Percentiles rank a stretch among this genome's conserved stretches.
Conservation (phyloP, 306 rosid genomes). For the Prunus campanulata region DNA sequence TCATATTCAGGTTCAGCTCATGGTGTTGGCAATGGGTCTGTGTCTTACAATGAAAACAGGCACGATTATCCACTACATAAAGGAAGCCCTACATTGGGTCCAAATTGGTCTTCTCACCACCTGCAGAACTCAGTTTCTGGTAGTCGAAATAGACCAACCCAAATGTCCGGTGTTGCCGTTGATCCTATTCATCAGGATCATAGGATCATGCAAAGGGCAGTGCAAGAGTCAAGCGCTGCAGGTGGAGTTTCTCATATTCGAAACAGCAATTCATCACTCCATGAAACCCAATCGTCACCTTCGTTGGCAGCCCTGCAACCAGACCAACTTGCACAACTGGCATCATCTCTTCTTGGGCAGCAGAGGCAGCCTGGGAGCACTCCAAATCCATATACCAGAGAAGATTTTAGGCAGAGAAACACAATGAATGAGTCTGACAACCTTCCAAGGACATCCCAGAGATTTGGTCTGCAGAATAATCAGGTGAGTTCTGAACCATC, state of each 20-base stretch:
- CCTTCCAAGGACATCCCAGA: slow-evolving; percentile 47
- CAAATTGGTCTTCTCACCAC: slow-evolving; percentile 53
- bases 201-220: slow-evolving; percentile 32
- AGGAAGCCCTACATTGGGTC: slow-evolving; percentile 35
- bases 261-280: slow-evolving; percentile 31
- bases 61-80: slow-evolving; percentile 52
- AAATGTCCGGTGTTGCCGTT: slow-evolving; percentile 29
- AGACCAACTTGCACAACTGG: slow-evolving; percentile 78
- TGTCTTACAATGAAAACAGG: slow-evolving; percentile 46
- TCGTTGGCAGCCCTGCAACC: slow-evolving; percentile 54
- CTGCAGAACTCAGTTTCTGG: slow-evolving; percentile 43
- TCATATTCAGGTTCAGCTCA: slow-evolving; percentile 43
- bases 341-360: slow-evolving; percentile 75
- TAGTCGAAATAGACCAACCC: slow-evolving; percentile 41
- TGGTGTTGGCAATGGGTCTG: slow-evolving; percentile 31
- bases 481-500: slow-evolving; percentile 42
- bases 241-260: slow-evolving; percentile 47
- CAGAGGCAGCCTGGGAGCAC: slow-evolving; percentile 59
- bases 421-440: slow-evolving; percentile 37
- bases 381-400: slow-evolving; percentile 22
- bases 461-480: slow-evolving; percentile 41
- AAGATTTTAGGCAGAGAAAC: slow-evolving; percentile 51
- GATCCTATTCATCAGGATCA: slow-evolving; percentile 49
- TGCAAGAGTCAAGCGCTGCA: slow-evolving; percentile 36
- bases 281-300: slow-evolving; percentile 41